Percentiles rank a stretch among this genome's conserved stretches.
phyloP scores from a whole-genome alignment of 768 basidiomycete species.

The Phanerochaete sordida region DNA sequence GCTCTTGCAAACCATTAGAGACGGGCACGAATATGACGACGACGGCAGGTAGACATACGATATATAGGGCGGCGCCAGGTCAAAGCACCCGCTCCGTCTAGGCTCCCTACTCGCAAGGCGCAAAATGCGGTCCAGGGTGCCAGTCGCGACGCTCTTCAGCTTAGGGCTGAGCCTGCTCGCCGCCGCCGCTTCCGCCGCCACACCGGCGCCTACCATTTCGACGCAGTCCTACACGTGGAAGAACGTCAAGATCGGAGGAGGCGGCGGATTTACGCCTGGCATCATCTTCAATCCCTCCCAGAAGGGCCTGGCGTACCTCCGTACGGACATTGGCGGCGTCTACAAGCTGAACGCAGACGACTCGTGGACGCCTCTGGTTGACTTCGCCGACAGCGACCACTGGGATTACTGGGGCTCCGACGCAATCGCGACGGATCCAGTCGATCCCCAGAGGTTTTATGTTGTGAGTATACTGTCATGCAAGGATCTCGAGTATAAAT shows the following conservation, averaged over 20 bases:
- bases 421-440: conserved; percentile 59
- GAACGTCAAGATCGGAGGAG: conserved; percentile 53
- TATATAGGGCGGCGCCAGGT: background rate
- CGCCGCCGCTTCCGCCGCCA: conserved; percentile 28
- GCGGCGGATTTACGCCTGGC: conserved; percentile 50
- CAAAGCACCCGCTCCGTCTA: background rate
- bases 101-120: background rate
- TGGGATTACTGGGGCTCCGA: conserved; percentile 48
- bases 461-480: conserved; percentile 29
- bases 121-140: background rate
- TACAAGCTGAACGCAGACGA: conserved; percentile 60
- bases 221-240: conserved; percentile 57
- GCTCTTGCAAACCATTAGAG: background rate
- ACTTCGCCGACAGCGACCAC: conserved; percentile 43
- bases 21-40: background rate
- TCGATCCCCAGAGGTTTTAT: conserved; percentile 52
- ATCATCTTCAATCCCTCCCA: conserved; percentile 60
- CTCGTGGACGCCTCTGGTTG: conserved; percentile 59
- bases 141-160: background rate
- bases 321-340: conserved; percentile 65
- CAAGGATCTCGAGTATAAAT: too few species aligned
- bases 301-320: conserved; percentile 61
- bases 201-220: conserved; percentile 36
- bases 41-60: background rate
- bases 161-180: conserved; percentile 16